A percentile compares a stretch with the other conserved stretches of the same genome.
These are phyloP conservation scores for Naematelia aurantialba DNA, from an alignment of 768 basidiomycete genomes.

Conservation along the genomic window DNA sequence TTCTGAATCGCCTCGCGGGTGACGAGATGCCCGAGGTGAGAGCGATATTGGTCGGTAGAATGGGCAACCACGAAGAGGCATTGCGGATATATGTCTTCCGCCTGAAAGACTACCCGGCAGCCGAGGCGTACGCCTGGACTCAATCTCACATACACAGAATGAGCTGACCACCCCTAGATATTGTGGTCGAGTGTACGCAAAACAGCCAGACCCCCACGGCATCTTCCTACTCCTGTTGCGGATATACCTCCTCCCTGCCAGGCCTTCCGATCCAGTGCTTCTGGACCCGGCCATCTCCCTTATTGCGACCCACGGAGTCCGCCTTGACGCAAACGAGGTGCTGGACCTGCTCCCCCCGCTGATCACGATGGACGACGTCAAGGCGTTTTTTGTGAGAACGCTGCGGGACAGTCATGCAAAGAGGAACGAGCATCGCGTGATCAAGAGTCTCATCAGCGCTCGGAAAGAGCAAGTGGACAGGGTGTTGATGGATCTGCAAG, in stretches of 20 bases:
- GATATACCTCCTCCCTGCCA: slow-evolving; percentile 75
- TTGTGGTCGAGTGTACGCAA: slow-evolving; percentile 75
- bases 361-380: slow-evolving; percentile 75
- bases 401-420: slow-evolving; percentile 60
- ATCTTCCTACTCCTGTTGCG: slow-evolving; percentile 82
- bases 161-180: slow-evolving; percentile 58
- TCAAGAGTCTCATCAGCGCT: slow-evolving; percentile 69
- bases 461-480: slow-evolving; percentile 71
- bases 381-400: slow-evolving; percentile 69
- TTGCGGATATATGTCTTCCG: slow-evolving; percentile 92
- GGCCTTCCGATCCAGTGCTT: slow-evolving; percentile 50
- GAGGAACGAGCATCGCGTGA: slow-evolving; percentile 63
- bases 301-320: slow-evolving; percentile 75
- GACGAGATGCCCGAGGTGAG: slow-evolving; percentile 87
- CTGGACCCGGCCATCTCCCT: slow-evolving; percentile 81
- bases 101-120: slow-evolving; percentile 74
- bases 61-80: slow-evolving; percentile 88
- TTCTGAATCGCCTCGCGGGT: slow-evolving; percentile 74
- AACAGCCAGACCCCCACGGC: slow-evolving; percentile 56
- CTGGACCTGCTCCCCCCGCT: slow-evolving; percentile 85
- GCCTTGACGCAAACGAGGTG: slow-evolving; percentile 75
- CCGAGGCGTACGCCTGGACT: slow-evolving; percentile 76
- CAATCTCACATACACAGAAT: no score
- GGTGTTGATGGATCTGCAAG: slow-evolving; percentile 70
- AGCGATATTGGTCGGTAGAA: slow-evolving; percentile 80